Evolutionary conservation across 2,329 filamentous ascomycete species (phyloP).

Genomic region (Ceratocystis cacaofunesta): DNA sequence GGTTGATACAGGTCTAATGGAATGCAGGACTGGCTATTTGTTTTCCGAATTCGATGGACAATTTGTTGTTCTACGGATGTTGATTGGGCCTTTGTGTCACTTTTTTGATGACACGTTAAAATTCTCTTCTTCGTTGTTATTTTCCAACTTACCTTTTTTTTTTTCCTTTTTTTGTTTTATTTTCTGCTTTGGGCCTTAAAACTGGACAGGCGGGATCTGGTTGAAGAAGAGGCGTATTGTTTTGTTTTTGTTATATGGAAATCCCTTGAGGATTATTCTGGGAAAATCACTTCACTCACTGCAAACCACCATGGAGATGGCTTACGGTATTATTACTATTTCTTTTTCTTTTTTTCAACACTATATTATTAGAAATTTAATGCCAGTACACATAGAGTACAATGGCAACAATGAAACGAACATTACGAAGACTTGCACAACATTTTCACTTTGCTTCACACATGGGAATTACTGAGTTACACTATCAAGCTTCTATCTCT

Average conservation of each 20-base stretch:
- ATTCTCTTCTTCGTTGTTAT: constrained; percentile 12
- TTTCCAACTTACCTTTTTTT: not conserved
- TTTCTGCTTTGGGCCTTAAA: not conserved
- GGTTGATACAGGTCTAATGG: not conserved
- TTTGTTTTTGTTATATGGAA: constrained; percentile 6
- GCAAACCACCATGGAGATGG: constrained; percentile 14
- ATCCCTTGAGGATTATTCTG: not conserved
- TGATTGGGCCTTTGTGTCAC: too few relatives aligned
- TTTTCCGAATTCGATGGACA: not conserved
- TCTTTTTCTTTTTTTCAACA: not conserved
- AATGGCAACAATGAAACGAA: constrained; percentile 11
- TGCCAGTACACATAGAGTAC: not conserved
- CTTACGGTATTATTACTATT: constrained; percentile 3
- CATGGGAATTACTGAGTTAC: not conserved
- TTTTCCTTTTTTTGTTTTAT: constrained; percentile 5
- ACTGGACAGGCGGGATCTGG: not conserved
- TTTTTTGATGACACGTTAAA: not conserved
- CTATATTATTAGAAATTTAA: constrained; percentile 4
- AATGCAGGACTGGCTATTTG: constrained; percentile 3
- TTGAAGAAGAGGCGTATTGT: not conserved
- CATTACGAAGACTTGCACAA: constrained; percentile 2
- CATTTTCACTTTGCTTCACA: not conserved
- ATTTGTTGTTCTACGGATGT: too few relatives aligned
- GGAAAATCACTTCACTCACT: not conserved
- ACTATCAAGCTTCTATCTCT: not conserved